A percentile compares a stretch with the other conserved stretches of the same genome.
These are phyloP conservation scores for Begonia loranthoides DNA, from an alignment of 306 rosid species.

Conservation along the genomic window DNA sequence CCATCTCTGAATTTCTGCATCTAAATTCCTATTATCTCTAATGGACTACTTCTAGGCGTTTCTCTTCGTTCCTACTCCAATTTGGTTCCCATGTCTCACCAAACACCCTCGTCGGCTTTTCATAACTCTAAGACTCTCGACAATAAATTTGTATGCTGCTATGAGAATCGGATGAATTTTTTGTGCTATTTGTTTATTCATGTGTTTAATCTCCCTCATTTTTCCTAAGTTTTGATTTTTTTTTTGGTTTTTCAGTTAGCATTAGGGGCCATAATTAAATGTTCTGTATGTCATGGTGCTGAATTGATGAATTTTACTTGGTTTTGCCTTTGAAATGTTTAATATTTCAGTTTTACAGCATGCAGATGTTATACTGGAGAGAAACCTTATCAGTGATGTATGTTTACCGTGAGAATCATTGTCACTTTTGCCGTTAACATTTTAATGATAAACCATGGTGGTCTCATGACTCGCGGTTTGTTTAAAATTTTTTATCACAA, in stretches of 20 bases:
- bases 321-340: too few species aligned
- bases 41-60: conserved; percentile 6
- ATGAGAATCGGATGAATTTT: neutral
- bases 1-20: conserved; percentile 5
- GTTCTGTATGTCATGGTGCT: too few species aligned
- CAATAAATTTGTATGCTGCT: conserved; percentile 65
- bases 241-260: neutral
- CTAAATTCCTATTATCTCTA: neutral
- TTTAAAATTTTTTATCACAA: too few species aligned
- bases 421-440: too few species aligned
- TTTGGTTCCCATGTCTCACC: conserved; percentile 68
- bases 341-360: too few species aligned
- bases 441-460: too few species aligned
- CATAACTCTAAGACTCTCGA: conserved; percentile 94
- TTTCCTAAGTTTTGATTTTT: neutral
- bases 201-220: neutral
- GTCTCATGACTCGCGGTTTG: too few species aligned
- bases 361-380: too few species aligned
- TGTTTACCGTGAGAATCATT: too few species aligned
- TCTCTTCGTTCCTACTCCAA: neutral
- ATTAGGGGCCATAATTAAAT: too few species aligned
- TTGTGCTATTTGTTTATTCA: neutral
- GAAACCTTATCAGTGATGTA: too few species aligned
- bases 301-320: too few species aligned
- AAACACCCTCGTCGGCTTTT: conserved; percentile 50